phyloP scores from a whole-genome alignment of 495 filamentous ascomycete genomes.

The Thermochaetoides thermophila region DNA sequence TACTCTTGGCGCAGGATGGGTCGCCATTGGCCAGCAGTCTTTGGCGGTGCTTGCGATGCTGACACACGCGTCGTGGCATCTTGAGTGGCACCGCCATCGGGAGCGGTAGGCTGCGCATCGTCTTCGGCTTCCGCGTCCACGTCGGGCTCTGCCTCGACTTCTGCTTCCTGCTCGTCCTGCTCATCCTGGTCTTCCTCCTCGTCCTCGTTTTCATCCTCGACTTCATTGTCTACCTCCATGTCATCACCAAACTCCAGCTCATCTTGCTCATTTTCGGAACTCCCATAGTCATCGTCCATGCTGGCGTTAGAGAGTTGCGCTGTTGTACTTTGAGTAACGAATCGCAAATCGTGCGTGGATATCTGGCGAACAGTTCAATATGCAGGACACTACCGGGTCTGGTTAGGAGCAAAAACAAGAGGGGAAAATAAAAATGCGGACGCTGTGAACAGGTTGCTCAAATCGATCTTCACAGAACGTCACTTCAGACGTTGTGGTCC shows the following conservation, averaged over 20 bases:
- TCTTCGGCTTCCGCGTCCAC: constrained; percentile 16
- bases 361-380: background rate
- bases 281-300: constrained; percentile 32
- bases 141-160: constrained; percentile 8
- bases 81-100: no score
- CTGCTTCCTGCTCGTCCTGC: constrained; percentile 26
- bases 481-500: background rate
- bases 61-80: constrained; percentile 47
- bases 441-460: background rate
- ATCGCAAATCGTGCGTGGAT: background rate
- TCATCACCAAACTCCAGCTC: constrained; percentile 50
- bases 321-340: no score
- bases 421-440: background rate
- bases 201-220: constrained; percentile 41
- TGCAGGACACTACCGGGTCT: background rate
- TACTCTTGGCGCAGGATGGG: constrained; percentile 67
- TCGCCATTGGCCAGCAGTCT: constrained; percentile 31
- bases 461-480: background rate
- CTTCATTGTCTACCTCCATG: constrained; percentile 43
- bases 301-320: background rate
- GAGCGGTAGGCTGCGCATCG: constrained; percentile 33
- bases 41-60: constrained; percentile 21
- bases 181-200: constrained; percentile 45
- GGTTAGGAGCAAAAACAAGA: background rate
- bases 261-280: constrained; percentile 46